Conservation (phyloP, 2,329 filamentous ascomycete species). For the Fusarium mangiferae region DNA sequence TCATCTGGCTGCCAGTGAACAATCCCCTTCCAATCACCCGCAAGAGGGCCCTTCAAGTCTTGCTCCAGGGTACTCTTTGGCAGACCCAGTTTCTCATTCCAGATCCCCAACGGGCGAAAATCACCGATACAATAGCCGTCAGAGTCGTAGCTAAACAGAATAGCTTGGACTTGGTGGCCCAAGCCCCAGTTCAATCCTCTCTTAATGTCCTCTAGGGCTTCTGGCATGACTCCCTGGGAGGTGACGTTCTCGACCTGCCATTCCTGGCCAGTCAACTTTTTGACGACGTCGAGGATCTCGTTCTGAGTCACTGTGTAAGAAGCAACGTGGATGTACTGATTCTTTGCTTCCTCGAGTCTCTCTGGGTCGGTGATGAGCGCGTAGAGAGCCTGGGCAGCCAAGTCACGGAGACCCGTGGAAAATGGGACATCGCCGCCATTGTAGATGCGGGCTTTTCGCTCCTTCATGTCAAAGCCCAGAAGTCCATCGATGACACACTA, state of each 20-base stretch:
- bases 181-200: not conserved
- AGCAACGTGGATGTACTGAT: not conserved
- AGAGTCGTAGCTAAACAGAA: not conserved
- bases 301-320: not conserved
- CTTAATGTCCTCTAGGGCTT: not conserved
- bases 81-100: not conserved
- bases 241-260: not conserved
- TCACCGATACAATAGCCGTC: not conserved
- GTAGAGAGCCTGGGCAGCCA: slow-evolving; percentile 6
- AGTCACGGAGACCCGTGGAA: slow-evolving; percentile 6
- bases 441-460: not conserved
- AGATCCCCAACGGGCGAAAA: not conserved
- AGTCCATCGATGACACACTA: not conserved
- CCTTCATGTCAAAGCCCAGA: not conserved
- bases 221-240: not conserved
- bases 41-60: not conserved
- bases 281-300: not conserved
- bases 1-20: not conserved
- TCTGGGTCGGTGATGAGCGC: not conserved
- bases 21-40: not conserved
- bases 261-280: not conserved
- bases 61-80: not conserved
- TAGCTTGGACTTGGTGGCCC: not conserved
- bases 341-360: not conserved
- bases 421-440: slow-evolving; percentile 8